Conservation (phyloP, 2,329 filamentous ascomycete genomes). For the Ambrosiella xylebori region DNA sequence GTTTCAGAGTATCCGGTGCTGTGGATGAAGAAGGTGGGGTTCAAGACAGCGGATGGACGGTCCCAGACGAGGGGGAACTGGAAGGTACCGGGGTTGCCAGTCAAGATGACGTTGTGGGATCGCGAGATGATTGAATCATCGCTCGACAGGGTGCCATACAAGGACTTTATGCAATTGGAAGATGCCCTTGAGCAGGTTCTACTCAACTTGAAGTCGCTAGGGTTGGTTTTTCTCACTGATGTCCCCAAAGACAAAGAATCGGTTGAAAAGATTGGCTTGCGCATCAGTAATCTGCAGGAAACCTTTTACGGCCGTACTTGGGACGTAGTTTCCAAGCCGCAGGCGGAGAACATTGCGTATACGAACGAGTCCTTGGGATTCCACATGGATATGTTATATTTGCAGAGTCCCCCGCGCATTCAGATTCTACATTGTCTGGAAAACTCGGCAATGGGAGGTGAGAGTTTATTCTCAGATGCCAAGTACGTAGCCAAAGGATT, state of each 20-base stretch:
- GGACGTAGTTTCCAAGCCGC: conserved; percentile 66
- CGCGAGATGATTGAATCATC: conserved; percentile 20
- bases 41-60: background rate
- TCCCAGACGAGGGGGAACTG: conserved; percentile 8
- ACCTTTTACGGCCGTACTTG: conserved; percentile 87
- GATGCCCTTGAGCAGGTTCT: conserved; percentile 43
- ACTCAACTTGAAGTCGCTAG: conserved; percentile 43
- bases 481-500: conserved; percentile 39
- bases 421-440: conserved; percentile 82
- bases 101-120: conserved; percentile 26
- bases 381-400: conserved; percentile 88
- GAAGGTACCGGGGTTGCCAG: conserved; percentile 14
- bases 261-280: conserved; percentile 49
- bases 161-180: conserved; percentile 49
- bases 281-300: conserved; percentile 63
- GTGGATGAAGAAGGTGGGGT: conserved; percentile 16
- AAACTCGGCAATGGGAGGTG: conserved; percentile 63
- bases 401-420: conserved; percentile 58
- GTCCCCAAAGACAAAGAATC: conserved; percentile 52
- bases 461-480: conserved; percentile 72
- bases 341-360: conserved; percentile 85
- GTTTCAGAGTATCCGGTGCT: conserved; percentile 21
- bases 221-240: conserved; percentile 58
- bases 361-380: conserved; percentile 67
- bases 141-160: conserved; percentile 47